Evolutionary conservation across 495 filamentous ascomycete genomes (phyloP), one percentile per base, ranked within the genome.

Genomic region (Penicillium tannophilum): DNA sequence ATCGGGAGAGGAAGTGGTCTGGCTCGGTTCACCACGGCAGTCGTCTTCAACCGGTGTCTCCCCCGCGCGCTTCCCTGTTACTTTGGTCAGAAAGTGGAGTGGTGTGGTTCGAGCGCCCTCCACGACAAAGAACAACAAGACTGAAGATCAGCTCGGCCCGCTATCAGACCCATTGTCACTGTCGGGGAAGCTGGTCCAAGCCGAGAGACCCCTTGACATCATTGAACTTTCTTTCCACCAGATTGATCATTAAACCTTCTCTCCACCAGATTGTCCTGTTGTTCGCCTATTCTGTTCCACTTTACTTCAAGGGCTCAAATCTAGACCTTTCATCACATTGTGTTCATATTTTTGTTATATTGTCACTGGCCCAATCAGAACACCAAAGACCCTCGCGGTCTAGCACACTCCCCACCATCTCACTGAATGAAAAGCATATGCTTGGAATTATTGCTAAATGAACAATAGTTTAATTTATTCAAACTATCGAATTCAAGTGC

Each of bases 131-230:
- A 17, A 17, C n/a, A 41, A 36, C 1, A 12, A 36, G 33, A 36
- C 33, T 36, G 33, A 41, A n/a, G 39, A 41, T 41, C 39, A 41
- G 16, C 39, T 41, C 39, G 39, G 39, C 39, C 39, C 39, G 39
- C 39, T 41, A 41, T 14, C 39, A 41, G 33, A 36, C 33, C 33
- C 33, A 12, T 36, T 12, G 33, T 1, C 33, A 36, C 9, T 1
- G 33, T 36, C 10, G 4, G 10, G 10, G 33, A 28, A 28, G 28
- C 28, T 28, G 28, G 28, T 28, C 28, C 6, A 28, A 28, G 33
- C 3, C 33, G 33, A 36, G 33, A 36, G 33, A 11, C 33, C 39
- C 16, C 39, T 49, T 64, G 58, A 64, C 62, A 61, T 64, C 62
- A 64, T 58, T 26, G 28, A 14, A 39, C 6, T 14, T 30, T 30